Evolutionary conservation across 495 filamentous ascomycete genomes (phyloP).

Genomic region (Daldinia childiae): DNA sequence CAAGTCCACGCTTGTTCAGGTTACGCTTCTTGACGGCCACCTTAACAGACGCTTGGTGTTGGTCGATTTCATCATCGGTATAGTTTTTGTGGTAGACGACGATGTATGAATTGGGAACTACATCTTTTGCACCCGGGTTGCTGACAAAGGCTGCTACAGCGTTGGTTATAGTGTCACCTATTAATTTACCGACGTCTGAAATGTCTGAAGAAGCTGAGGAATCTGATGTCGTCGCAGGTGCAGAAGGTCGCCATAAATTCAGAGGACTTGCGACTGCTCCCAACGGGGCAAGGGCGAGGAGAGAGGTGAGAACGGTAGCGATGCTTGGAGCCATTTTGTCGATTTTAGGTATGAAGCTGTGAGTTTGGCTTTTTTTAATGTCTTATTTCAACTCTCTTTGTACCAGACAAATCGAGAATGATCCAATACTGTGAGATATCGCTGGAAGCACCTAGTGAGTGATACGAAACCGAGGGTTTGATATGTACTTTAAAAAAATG

Average conservation of each 20-base stretch:
- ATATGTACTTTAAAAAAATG: conserved; percentile 11
- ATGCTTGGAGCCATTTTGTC: conserved; percentile 46
- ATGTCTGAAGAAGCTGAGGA: background rate
- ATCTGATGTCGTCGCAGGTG: background rate
- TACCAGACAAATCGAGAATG: conserved; percentile 39
- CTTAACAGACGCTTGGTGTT: conserved; percentile 54
- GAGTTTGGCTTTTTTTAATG: background rate
- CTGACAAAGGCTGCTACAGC: conserved; percentile 48
- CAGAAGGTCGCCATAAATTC: conserved; percentile 37
- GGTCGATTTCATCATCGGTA: conserved; percentile 51
- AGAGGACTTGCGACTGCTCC: conserved; percentile 32
- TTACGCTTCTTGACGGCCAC: conserved; percentile 59
- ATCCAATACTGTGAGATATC: conserved; percentile 1
- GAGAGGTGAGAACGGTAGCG: conserved; percentile 45
- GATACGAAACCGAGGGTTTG: conserved; percentile 10
- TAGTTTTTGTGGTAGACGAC: conserved; percentile 61
- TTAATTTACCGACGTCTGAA: conserved; percentile 37
- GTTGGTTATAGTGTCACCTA: conserved; percentile 36
- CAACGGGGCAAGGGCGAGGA: conserved; percentile 47
- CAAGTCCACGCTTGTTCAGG: conserved; percentile 53
- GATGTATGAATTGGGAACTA: conserved; percentile 59
- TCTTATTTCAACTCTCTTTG: conserved; percentile 21
- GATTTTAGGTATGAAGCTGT: background rate
- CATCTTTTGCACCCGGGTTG: conserved; percentile 51
- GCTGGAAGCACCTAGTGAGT: conserved; percentile 3